Evolutionary conservation across 225 moss, liverwort and hornwort species (phyloP), one percentile per base, ranked within the genome.

Genomic region (Anthoceros angustus): DNA sequence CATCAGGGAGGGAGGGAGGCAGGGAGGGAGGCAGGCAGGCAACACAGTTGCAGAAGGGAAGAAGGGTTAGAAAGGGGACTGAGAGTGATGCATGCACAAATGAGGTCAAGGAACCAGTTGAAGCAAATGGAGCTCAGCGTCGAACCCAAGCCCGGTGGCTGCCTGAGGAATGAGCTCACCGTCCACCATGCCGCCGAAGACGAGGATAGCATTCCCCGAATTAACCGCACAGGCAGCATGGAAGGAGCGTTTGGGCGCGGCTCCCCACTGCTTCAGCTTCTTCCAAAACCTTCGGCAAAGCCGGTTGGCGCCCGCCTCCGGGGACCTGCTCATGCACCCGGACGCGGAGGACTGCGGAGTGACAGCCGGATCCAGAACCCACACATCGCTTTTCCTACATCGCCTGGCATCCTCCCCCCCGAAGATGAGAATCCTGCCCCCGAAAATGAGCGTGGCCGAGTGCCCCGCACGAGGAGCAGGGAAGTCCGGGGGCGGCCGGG

Each of bases 181-280:
- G 55, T 92, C 95, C 14, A 98, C 88, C 92, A 98, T 92, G 2
- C 95, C 95, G 68, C 95, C 95, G 69, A 98, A 98, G 25, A 92
- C 68, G 63, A 98, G 87, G 67, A 98, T 70, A 39, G 80, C 78
- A 68, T 82, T 83, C 65, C 95, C 91, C 40, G 87, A 84, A 25
- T 84, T 85, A 63, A 89, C 71, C 10, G 85, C 80, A 70, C 88
- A 98, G 18, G 95, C 91, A 63, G 78, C 87, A 68, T 98, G 95
- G 41, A 91, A 98, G 10, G 91, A 98, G 43, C 95, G 76, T 73
- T 69, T 83, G 40, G 95, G 95, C 66, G 80, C 69, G 71, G 81
- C 70, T 24, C 95, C 95, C 68, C 75, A 70, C 71, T 87, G 95
- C 61, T 89, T 87, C 69, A 98, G 77, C 42, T 87, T 98, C 72